phyloP scores from a whole-genome alignment of 768 basidiomycete genomes.

The Mycena indigotica region DNA sequence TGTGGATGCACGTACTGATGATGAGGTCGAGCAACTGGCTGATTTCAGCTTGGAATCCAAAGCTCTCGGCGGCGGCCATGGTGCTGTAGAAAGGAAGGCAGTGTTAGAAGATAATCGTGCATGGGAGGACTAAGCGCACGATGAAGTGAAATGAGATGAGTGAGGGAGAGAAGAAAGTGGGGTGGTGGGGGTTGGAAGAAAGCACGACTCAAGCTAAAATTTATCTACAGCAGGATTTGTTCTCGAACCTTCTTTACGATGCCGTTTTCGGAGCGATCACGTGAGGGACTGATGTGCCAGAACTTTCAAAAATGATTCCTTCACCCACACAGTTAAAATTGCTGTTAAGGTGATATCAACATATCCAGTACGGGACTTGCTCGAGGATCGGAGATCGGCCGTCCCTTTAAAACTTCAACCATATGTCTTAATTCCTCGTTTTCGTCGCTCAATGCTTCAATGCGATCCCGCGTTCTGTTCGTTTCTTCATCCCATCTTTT shows the following conservation, averaged over 20 bases:
- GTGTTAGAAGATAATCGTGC: constrained; percentile 10
- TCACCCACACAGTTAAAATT: no score
- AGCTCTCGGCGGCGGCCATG: constrained; percentile 78
- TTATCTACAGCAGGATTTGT: not conserved
- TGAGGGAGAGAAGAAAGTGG: constrained; percentile 6
- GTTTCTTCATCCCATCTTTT: constrained; percentile 51
- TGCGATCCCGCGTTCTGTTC: constrained; percentile 57
- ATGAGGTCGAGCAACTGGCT: constrained; percentile 97
- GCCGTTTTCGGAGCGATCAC: not conserved
- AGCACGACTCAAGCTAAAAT: constrained; percentile 10
- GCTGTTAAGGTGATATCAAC: not conserved
- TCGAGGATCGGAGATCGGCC: constrained; percentile 47
- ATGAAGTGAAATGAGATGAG: constrained; percentile 3
- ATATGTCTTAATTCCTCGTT: constrained; percentile 70
- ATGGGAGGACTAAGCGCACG: constrained; percentile 26
- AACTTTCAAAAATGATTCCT: not conserved
- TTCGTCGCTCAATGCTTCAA: constrained; percentile 54
- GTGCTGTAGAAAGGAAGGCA: constrained; percentile 19
- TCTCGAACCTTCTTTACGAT: constrained; percentile 32
- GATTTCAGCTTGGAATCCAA: constrained; percentile 99
- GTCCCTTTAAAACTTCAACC: constrained; percentile 64
- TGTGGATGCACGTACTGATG: constrained; percentile 70
- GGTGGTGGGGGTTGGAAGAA: constrained; percentile 26
- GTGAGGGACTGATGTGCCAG: not conserved
- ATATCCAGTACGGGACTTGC: constrained; percentile 39